Base-by-base conservation (phyloP, 1,139 yeast species). In the Pichia sp. region DNA sequence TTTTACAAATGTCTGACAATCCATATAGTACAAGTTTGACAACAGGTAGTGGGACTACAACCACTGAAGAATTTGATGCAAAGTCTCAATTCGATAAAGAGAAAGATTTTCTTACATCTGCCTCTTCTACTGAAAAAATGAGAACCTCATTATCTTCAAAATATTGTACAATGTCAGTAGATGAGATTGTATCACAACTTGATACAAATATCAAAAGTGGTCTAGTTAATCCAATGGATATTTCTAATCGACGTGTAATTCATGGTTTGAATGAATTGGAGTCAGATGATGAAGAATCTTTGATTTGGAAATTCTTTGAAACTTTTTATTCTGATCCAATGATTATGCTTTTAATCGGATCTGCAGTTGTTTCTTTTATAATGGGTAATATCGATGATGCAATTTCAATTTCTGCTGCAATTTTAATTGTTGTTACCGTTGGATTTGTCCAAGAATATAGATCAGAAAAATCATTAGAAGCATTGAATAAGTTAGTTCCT, bases 361-460 rank as follows among this genome's bases (percentile, higher is more conserved):
- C 96, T 0, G 96, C 97, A 0, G 74, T 74, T 4, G 72, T 92
- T 32, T 82, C 94, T 53, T 83, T 92, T 55, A 66, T 86, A 61
- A 86, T 92, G 94, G 95, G 96, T 25, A 92, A 92, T 64, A 78
- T 80, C 33, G 97, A 90, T 62, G 98, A 92, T 63, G 95, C 97
- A 3, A 69, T 92, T 26, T 82, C 94, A 51, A 90, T 90, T 58
- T 81, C 95, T 0, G 70, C 87, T 53, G 97, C 97, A 6, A 86
- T 90, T 47, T 57, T 85, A 34, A 89, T 90, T 55, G 97, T 90
- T 29, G 96, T 90, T 8, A 77, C 94, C 0, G 98, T 92, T 29
- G 98, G 97, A 0, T 92, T 92, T 65, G 90, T 92, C 25, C 98
- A 92, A 65, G 98, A 92, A 63, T 89, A 89, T 61, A 74, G 97